These are phyloP conservation scores for Arthroderma sp. DNA, from an alignment of 2,329 filamentous ascomycete species.

Conservation along the genomic window DNA sequence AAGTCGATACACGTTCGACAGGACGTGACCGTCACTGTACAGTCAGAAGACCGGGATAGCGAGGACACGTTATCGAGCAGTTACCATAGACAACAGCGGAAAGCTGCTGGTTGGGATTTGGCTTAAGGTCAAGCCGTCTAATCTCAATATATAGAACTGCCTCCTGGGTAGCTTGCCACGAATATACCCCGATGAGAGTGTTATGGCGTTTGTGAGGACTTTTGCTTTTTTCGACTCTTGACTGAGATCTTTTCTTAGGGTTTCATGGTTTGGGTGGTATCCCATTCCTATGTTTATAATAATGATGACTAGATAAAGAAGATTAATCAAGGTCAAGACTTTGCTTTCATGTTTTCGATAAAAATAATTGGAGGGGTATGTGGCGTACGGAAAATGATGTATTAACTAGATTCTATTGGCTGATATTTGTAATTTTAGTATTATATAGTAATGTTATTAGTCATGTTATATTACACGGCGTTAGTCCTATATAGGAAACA, in stretches of 20 bases:
- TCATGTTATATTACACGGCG: background rate
- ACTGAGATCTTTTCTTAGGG: background rate
- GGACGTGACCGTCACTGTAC: slow-evolving; percentile 28
- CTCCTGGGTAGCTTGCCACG: background rate
- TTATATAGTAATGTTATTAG: background rate
- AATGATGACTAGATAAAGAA: background rate
- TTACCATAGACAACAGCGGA: background rate
- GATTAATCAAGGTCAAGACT: background rate
- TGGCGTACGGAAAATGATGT: background rate
- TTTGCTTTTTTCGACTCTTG: background rate
- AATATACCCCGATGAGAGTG: background rate
- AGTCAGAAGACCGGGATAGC: slow-evolving; percentile 9
- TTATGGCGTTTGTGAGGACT: background rate
- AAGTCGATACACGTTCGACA: slow-evolving; percentile 29
- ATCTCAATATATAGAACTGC: background rate
- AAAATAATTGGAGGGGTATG: background rate
- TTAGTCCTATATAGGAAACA: background rate
- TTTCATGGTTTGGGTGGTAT: background rate
- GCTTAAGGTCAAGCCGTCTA: background rate
- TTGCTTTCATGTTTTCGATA: background rate
- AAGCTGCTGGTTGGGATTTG: background rate
- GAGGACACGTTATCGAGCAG: background rate
- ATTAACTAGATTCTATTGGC: background rate
- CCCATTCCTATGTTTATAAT: background rate
- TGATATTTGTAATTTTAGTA: background rate